Percentiles rank a stretch among this genome's conserved stretches.
These are phyloP conservation scores for Nymphaea colorata DNA, from an alignment of 164 flowering plant species.

Conservation along the genomic window DNA sequence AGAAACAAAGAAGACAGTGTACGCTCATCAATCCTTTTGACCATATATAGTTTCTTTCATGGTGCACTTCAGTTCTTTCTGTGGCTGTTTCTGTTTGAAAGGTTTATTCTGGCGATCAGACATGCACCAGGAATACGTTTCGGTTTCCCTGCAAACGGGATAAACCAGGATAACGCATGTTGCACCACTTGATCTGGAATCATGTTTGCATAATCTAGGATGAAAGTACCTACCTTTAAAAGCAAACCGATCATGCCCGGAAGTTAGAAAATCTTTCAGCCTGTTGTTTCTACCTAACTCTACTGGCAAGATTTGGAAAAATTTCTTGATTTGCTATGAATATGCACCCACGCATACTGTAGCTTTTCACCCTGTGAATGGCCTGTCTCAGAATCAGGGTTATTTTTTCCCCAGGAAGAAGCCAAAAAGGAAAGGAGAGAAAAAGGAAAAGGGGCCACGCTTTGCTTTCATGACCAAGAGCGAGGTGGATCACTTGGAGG, in stretches of 20 bases:
- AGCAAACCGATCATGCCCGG: neutral
- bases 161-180: neutral
- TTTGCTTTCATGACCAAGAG: slow-evolving; percentile 87
- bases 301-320: neutral
- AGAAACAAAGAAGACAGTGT: slow-evolving; percentile 36
- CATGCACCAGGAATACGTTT: neutral
- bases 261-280: neutral
- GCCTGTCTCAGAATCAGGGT: neutral
- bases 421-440: slow-evolving; percentile 56
- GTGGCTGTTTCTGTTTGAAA: neutral
- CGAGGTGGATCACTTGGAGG: slow-evolving; percentile 87
- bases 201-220: neutral
- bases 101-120: neutral
- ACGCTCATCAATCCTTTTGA: slow-evolving; percentile 21
- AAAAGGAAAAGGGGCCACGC: slow-evolving; percentile 50
- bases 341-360: neutral
- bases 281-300: neutral
- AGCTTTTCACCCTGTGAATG: slow-evolving; percentile 1
- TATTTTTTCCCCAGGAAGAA: slow-evolving; percentile 25
- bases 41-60: neutral
- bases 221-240: too few species aligned
- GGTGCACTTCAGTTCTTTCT: slow-evolving; percentile 1
- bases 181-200: neutral
- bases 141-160: neutral
- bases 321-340: neutral